These are phyloP conservation scores for Amyloporia xantha DNA, from an alignment of 768 basidiomycete species.

Conservation along the genomic window DNA sequence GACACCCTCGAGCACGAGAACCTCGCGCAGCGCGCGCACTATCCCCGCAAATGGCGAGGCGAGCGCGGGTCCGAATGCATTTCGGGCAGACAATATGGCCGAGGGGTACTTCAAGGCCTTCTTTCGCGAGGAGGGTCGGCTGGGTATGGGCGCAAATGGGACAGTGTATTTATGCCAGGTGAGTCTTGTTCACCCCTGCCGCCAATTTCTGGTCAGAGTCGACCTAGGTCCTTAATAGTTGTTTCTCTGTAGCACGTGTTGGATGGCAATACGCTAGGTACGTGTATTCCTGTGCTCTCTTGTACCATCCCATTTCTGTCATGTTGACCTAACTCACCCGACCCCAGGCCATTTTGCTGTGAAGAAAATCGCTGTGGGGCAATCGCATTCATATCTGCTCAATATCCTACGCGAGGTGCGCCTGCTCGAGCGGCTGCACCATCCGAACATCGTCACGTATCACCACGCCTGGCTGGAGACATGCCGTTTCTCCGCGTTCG, in stretches of 20 bases:
- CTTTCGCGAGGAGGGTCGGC: conserved; percentile 81
- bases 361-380: conserved; percentile 94
- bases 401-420: conserved; percentile 78
- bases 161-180: conserved; percentile 87
- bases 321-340: neutral
- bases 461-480: conserved; percentile 94
- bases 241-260: conserved; percentile 57
- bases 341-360: conserved; percentile 77
- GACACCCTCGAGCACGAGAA: conserved; percentile 14
- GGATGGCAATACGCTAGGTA: conserved; percentile 80
- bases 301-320: neutral
- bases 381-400: conserved; percentile 80
- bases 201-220: neutral
- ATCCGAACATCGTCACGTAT: conserved; percentile 92
- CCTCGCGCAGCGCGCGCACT: neutral
- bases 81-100: conserved; percentile 71
- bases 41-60: neutral
- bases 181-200: conserved; percentile 12
- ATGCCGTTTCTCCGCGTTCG: conserved; percentile 81
- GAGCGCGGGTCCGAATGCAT: conserved; percentile 28
- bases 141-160: conserved; percentile 96
- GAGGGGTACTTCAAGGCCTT: conserved; percentile 92
- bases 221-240: neutral
- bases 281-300: conserved; percentile 9
- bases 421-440: conserved; percentile 77